A percentile compares a stretch with the other conserved stretches of the same genome.
These are phyloP conservation scores for Colletotrichum incanum DNA, from an alignment of 2,329 filamentous ascomycete species.

Conservation along the genomic window DNA sequence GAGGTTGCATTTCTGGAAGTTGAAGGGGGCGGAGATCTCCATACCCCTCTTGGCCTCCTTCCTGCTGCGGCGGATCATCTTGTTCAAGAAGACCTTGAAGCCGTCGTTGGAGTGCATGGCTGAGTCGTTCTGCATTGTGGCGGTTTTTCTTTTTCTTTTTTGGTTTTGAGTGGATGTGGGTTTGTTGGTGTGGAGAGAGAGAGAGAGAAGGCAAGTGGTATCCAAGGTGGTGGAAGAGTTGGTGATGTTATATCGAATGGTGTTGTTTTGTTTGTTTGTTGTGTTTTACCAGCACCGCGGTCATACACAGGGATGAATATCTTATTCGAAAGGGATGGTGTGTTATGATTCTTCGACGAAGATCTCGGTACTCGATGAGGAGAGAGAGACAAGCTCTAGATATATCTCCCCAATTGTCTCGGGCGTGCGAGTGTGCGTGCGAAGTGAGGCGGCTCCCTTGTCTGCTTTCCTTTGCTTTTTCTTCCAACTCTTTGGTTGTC, in stretches of 20 bases:
- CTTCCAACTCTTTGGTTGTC: constrained; percentile 37
- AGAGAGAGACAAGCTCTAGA: constrained; percentile 1
- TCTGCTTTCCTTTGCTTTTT: constrained; percentile 27
- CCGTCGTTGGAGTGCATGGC: constrained; percentile 56
- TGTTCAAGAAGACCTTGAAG: constrained; percentile 61
- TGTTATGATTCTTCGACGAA: constrained; percentile 1
- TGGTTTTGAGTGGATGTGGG: background rate
- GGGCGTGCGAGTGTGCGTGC: background rate
- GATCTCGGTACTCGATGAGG: constrained; percentile 3
- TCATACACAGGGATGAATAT: constrained; percentile 10
- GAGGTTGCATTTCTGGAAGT: constrained; percentile 70
- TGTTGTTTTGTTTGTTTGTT: constrained; percentile 2
- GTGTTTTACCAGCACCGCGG: constrained; percentile 4
- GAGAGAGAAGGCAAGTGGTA: background rate
- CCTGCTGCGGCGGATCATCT: constrained; percentile 60
- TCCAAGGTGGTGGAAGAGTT: background rate
- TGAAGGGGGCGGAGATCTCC: constrained; percentile 71
- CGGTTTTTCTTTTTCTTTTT: too few relatives aligned
- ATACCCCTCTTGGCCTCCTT: constrained; percentile 60
- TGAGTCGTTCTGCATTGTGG: constrained; percentile 35
- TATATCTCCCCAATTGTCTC: constrained; percentile 24
- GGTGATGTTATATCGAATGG: constrained; percentile 12
- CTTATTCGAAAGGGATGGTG: background rate
- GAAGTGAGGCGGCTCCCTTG: constrained; percentile 21
- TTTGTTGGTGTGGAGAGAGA: background rate